Conservation (phyloP, 345 rosid species). For the Camelina hispida region DNA sequence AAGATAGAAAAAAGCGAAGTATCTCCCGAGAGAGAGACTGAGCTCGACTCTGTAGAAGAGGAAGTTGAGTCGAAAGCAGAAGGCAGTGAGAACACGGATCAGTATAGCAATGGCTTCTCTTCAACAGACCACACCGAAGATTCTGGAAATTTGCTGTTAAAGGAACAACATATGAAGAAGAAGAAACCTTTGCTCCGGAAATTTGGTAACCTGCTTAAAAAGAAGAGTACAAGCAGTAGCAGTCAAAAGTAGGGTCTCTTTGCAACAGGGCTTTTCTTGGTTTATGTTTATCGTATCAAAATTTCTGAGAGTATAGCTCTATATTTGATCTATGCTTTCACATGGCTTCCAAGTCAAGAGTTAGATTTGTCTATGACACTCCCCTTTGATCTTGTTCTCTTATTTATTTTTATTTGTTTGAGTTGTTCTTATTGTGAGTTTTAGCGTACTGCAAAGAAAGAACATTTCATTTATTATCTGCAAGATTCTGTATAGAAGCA, state of each 20-base stretch:
- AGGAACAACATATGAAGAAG: slow-evolving; percentile 74
- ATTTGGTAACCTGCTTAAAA: slow-evolving; percentile 87
- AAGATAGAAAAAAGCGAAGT: slow-evolving; percentile 81
- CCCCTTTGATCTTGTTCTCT: slow-evolving; percentile 36
- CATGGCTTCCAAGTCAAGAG: slow-evolving; percentile 22
- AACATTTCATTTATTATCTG: slow-evolving; percentile 13
- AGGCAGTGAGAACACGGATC: slow-evolving; percentile 60
- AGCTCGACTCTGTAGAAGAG: slow-evolving; percentile 72
- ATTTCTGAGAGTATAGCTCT: not conserved
- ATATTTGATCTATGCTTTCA: slow-evolving; percentile 8
- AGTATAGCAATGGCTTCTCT: slow-evolving; percentile 56
- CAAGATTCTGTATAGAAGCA: slow-evolving; percentile 27
- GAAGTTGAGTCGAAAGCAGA: slow-evolving; percentile 73
- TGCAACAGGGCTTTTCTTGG: slow-evolving; percentile 20
- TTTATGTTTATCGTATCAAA: not conserved
- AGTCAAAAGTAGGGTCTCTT: slow-evolving; percentile 51
- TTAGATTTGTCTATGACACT: slow-evolving; percentile 30
- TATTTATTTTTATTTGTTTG: not conserved
- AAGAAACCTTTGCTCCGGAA: slow-evolving; percentile 84
- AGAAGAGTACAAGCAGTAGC: slow-evolving; percentile 66
- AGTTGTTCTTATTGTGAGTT: slow-evolving; percentile 7
- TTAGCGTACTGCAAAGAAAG: slow-evolving; percentile 6
- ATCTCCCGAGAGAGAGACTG: slow-evolving; percentile 69
- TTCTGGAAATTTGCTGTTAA: slow-evolving; percentile 56
- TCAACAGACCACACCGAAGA: slow-evolving; percentile 60